These are phyloP conservation scores for Pleurotus sapidus DNA, from an alignment of 768 basidiomycete species.

Conservation along the genomic window DNA sequence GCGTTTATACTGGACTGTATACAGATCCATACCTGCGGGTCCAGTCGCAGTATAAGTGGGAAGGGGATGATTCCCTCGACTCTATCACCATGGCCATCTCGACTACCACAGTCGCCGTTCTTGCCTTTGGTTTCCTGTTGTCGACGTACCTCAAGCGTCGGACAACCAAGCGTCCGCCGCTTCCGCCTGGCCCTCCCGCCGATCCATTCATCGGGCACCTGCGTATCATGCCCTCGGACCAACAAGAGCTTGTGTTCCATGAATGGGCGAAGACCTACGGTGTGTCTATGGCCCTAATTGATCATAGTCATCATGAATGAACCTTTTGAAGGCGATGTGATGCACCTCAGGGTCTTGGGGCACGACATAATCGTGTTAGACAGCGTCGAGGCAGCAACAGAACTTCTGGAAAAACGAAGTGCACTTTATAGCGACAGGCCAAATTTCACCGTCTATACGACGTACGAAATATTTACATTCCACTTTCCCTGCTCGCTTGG, in stretches of 20 bases:
- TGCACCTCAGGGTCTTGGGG: constrained; percentile 20
- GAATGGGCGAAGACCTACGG: constrained; percentile 31
- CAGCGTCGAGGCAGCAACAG: constrained; percentile 19
- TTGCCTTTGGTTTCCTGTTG: no score
- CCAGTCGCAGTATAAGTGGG: no score
- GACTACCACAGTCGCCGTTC: no score
- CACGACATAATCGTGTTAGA: constrained; percentile 21
- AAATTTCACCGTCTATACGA: constrained; percentile 13
- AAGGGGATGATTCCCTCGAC: no score
- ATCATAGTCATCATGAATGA: neutral
- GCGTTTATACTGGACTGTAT: no score
- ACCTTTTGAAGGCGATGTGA: constrained; percentile 16
- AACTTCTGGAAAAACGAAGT: constrained; percentile 24
- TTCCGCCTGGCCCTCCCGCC: constrained; percentile 33
- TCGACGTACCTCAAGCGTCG: no score
- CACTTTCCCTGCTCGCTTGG: neutral
- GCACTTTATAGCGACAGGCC: constrained; percentile 24
- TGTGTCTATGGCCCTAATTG: constrained; percentile 7
- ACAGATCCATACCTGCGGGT: no score
- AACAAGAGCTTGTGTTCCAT: constrained; percentile 24
- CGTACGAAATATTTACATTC: constrained; percentile 5
- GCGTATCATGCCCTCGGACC: constrained; percentile 26
- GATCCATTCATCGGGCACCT: constrained; percentile 36
- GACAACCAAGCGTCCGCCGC: neutral
- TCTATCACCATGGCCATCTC: no score